Evolutionary conservation across 441 rosid species (phyloP), one percentile per base, ranked within the genome.

Genomic region (Erodium moschatum): DNA sequence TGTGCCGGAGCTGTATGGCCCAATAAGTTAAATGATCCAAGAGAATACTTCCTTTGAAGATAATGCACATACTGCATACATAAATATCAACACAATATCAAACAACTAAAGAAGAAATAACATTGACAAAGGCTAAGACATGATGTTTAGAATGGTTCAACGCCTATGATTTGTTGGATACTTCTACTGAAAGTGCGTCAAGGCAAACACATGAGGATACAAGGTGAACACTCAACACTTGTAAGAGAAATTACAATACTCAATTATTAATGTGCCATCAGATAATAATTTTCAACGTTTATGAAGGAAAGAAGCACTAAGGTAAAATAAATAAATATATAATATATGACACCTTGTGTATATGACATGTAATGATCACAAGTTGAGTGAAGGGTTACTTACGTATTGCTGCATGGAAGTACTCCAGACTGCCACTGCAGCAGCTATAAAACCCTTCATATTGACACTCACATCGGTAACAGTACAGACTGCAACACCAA

Each of bases 1-100:
- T 87, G 92, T 60, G 86, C 89, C 72, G 92, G 92, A 68, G 92
- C 90, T 16, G 92, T 87, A 75, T 87, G 92, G 64, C 92, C 92
- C 84, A 87, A 75, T 61, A 87, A 80, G 78, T 84, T 87, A 80
- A 87, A 85, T 38, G 92, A 87, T 82, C 83, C 84, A 5, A 87
- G 82, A 0, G 86, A 81, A 68, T 85, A 85, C 73, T 84, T 84
- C 10, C 87, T 73, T 71, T 87, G 89, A 77, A 87, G 89, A 76
- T 77, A 80, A 79, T 87, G 92, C 68, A 87, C 92, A 73, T 85
- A 87, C 92, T 87, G 86, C 84, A 78, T 15, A 38, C 9, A 38
- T 9, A 38, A 38, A 38, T 38, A 38, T 38, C 44, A 38, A 5
- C 44, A 38, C 44, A 2, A 38, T 38, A 38, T 38, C 44, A 38